These are phyloP conservation scores for Pelargonium australe DNA, from an alignment of 441 rosid species.

Conservation along the genomic window DNA sequence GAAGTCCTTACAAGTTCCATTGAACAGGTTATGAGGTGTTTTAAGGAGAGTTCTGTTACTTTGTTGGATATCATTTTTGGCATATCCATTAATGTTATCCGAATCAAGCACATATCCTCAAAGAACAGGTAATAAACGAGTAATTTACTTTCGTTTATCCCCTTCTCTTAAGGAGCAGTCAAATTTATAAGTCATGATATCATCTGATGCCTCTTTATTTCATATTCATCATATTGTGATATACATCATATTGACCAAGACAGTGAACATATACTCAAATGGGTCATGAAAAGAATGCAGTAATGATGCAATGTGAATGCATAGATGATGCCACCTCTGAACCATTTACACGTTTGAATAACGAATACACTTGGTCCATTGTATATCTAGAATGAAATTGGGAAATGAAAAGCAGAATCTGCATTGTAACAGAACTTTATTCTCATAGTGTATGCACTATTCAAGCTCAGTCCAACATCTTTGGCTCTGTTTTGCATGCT, in stretches of 20 bases:
- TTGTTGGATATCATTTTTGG: constrained; percentile 58
- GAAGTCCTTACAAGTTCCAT: constrained; percentile 11
- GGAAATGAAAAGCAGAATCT: neutral
- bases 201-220: neutral
- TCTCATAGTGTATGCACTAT: neutral
- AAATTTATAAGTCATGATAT: neutral
- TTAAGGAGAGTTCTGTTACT: constrained; percentile 48
- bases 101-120: constrained; percentile 33
- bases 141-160: constrained; percentile 2
- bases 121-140: constrained; percentile 42
- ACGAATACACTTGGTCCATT: neutral
- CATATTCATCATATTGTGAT: neutral
- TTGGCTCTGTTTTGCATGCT: neutral
- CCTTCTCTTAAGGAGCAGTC: neutral
- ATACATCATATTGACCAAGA: neutral
- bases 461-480: neutral
- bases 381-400: neutral
- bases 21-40: constrained; percentile 35
- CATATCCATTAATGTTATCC: constrained; percentile 48
- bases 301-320: neutral
- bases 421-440: neutral
- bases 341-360: neutral
- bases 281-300: neutral
- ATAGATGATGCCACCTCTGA: neutral
- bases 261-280: neutral